phyloP scores from a whole-genome alignment of 2,329 filamentous ascomycete genomes.

The Leptographium wingfieldii region DNA sequence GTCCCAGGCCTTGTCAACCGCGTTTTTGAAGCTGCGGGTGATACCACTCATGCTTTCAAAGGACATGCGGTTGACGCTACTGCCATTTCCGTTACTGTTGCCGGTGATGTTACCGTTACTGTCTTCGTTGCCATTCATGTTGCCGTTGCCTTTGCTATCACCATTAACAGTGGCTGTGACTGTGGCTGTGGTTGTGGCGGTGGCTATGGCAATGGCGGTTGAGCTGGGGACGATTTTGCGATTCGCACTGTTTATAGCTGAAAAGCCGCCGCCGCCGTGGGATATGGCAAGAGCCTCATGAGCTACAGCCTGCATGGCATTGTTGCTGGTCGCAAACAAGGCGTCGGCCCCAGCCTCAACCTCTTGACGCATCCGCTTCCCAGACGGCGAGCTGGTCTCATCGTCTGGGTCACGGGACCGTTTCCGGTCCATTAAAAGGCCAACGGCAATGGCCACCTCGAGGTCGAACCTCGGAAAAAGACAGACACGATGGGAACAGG shows the following conservation, averaged over 20 bases:
- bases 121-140: not conserved
- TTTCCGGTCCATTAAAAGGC: slow-evolving; percentile 10
- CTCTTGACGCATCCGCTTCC: slow-evolving; percentile 9
- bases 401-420: slow-evolving; percentile 8
- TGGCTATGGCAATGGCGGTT: not conserved
- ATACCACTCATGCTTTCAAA: slow-evolving; percentile 10
- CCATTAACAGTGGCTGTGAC: not conserved
- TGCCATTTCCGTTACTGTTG: not conserved
- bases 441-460: not conserved
- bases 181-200: not conserved
- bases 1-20: slow-evolving; percentile 8
- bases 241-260: slow-evolving; percentile 2
- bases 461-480: not conserved
- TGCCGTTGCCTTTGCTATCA: not conserved
- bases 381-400: slow-evolving; percentile 4
- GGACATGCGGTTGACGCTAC: not conserved
- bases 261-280: not conserved
- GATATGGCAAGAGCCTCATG: slow-evolving; percentile 8
- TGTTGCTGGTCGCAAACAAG: not conserved
- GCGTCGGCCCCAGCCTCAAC: not conserved
- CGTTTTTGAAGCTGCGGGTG: slow-evolving; percentile 8
- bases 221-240: not conserved
- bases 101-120: not conserved
- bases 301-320: slow-evolving; percentile 9
- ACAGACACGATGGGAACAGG: not conserved